phyloP scores from a whole-genome alignment of 2,329 filamentous ascomycete genomes.

The Acrodontium crateriforme region DNA sequence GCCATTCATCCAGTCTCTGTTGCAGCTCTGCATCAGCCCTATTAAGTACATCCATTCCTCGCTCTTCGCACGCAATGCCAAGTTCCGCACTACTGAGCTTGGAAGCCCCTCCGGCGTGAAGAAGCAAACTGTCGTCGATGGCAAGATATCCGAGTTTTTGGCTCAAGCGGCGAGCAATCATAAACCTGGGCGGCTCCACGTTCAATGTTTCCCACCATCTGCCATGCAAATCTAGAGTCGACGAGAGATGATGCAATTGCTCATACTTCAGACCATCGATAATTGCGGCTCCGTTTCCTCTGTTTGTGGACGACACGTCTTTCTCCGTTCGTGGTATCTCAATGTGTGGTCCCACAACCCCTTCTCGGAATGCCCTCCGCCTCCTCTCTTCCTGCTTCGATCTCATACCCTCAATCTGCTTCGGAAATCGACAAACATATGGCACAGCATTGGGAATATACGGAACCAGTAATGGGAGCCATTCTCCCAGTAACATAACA shows the following conservation, averaged over 20 bases:
- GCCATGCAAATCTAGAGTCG: conserved; percentile 27
- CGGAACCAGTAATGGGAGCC: conserved; percentile 68
- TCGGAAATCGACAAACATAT: conserved; percentile 67
- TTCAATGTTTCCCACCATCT: conserved; percentile 32
- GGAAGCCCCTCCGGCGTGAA: conserved; percentile 47
- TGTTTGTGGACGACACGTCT: conserved; percentile 20
- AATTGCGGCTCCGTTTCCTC: conserved; percentile 6
- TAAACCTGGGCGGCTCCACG: conserved; percentile 31
- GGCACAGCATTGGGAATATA: conserved; percentile 61
- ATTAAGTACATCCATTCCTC: conserved; percentile 21
- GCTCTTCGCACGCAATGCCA: conserved; percentile 24
- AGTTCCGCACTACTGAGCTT: conserved; percentile 31
- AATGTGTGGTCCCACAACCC: conserved; percentile 57
- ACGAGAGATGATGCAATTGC: conserved; percentile 29
- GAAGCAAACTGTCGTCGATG: conserved; percentile 57
- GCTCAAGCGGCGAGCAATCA: conserved; percentile 42
- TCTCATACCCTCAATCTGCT: conserved; percentile 51
- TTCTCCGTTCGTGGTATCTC: conserved; percentile 26
- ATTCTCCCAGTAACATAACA: conserved; percentile 67
- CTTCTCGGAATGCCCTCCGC: conserved; percentile 32
- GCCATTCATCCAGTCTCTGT: conserved; percentile 25
- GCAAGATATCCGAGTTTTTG: conserved; percentile 49
- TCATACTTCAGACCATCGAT: conserved; percentile 18
- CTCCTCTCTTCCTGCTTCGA: conserved; percentile 41
- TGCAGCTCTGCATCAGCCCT: conserved; percentile 14